A percentile compares a stretch with the other conserved stretches of the same genome.
phyloP scores from a whole-genome alignment of 1,284 basidiomycete species.

The Ganoderma meredithae region DNA sequence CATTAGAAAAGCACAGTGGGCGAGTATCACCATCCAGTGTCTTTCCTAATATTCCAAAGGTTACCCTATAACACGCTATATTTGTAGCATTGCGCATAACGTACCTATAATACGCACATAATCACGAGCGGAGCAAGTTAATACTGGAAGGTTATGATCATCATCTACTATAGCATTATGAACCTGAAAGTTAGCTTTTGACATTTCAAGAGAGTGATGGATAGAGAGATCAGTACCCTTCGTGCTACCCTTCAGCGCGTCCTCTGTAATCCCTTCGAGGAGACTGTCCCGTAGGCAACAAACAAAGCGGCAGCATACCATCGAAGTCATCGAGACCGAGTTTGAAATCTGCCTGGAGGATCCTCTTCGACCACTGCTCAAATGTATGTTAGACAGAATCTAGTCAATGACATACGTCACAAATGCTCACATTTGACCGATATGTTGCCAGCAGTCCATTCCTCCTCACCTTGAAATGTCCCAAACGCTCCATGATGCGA shows the following conservation, averaged over 20 bases:
- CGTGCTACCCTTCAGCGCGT: neutral
- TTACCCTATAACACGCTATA: neutral
- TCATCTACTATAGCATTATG: neutral
- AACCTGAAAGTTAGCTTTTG: neutral
- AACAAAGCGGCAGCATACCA: neutral
- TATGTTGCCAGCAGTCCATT: neutral
- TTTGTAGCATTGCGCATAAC: neutral
- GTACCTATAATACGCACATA: neutral
- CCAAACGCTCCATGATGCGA: neutral
- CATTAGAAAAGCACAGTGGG: neutral
- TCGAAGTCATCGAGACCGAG: neutral
- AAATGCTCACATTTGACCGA: neutral
- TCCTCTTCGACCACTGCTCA: neutral
- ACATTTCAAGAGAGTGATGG: neutral
- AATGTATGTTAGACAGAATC: neutral
- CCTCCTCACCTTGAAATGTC: neutral
- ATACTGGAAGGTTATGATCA: neutral
- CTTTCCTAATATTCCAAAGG: neutral
- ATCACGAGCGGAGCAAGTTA: slow-evolving; percentile 2
- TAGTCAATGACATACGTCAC: neutral
- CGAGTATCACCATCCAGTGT: neutral
- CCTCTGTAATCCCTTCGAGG: neutral
- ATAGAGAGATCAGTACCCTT: neutral
- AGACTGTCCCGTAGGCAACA: neutral
- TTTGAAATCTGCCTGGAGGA: neutral